Conservation (phyloP, 345 rosid genomes). For the Brassica rapa region DNA sequence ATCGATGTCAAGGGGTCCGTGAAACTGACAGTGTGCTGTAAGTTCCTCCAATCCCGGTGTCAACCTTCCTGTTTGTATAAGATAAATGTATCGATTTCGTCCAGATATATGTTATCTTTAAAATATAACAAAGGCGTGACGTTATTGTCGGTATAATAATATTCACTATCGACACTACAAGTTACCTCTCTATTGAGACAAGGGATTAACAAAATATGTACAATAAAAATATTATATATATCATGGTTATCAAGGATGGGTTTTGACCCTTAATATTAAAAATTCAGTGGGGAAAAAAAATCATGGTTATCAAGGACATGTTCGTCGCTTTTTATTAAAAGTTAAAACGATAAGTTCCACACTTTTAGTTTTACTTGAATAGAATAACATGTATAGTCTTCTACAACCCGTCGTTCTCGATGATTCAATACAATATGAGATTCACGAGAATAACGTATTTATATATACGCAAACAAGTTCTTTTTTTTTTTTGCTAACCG, state of each 20-base stretch:
- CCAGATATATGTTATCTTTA: slow-evolving; percentile 40
- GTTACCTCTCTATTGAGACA: slow-evolving; percentile 41
- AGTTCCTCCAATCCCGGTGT: slow-evolving; percentile 44
- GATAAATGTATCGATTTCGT: slow-evolving; percentile 32
- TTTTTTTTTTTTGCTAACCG: too few relatives aligned
- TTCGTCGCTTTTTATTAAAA: slow-evolving; percentile 32
- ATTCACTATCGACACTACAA: slow-evolving; percentile 41
- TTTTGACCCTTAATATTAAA: too few relatives aligned
- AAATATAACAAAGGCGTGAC: slow-evolving; percentile 39
- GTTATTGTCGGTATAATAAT: slow-evolving; percentile 47
- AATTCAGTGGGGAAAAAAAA: too few relatives aligned
- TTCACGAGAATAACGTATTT: slow-evolving; percentile 2
- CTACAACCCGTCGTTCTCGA: slow-evolving; percentile 29
- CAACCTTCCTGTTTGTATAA: slow-evolving; percentile 30
- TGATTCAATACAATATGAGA: slow-evolving; percentile 14
- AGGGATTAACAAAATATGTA: slow-evolving; percentile 29
- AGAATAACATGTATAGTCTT: slow-evolving; percentile 21
- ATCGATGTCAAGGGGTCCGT: slow-evolving; percentile 42
- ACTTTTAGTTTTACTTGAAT: slow-evolving; percentile 41
- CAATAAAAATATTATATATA: slow-evolving; percentile 5
- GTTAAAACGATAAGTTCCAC: slow-evolving; percentile 38
- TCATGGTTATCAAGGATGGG: slow-evolving; percentile 32
- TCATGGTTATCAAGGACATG: slow-evolving; percentile 33
- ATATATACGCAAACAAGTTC: not conserved
- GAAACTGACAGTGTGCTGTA: slow-evolving; percentile 43